Evolutionary conservation across 768 basidiomycete genomes (phyloP), one percentile per base, ranked within the genome.

Genomic region (Kwoniella sp.): DNA sequence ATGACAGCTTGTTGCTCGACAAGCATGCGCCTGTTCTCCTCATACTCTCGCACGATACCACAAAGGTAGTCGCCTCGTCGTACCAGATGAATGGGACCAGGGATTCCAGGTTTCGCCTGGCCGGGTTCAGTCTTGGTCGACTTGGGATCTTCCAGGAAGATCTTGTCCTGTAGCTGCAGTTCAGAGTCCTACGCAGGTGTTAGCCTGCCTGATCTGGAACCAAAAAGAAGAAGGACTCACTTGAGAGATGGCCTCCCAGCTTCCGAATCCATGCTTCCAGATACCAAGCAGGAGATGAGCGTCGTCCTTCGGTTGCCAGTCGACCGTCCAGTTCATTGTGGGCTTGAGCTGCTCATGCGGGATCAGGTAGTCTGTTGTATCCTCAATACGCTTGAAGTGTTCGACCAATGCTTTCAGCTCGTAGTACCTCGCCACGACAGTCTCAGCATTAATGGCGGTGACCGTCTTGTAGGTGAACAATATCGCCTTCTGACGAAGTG

Each of bases 91-190:
- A 99, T 96, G 26, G 95, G 89, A 66, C 92, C 95, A 29, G 95
- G 95, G 63, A 93, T 93, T 8, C 87, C 67, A 34, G 66, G 55
- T 56, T 73, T 71, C 17, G 58, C 42, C 8, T 56, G 53, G 34
- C 52, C 48, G 11, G 56, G 53, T 26, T 67, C 58, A 27, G 84
- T 86, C 75, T 95, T 93, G 78, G 48, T 38, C 15, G 49, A 46
- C 41, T 96, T 98, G 63, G 87, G 88, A 73, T 96, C 92, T 71
- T 96, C 95, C 45, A 99, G 80, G 83, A 96, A 98, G 78, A 99
- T 93, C 71, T 96, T 96, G 73, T 86, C 89, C 1, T 83, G 81
- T 12, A 99, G 79, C 2, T 84, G 83, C 11, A 99, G 83, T 54
- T 82, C 82, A 11, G 82, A 73, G 71, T 99, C 95, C 76, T 91